Evolutionary conservation across 2,329 filamentous ascomycete genomes (phyloP), one percentile per base, ranked within the genome.

Genomic region (Colletotrichum australisinense): DNA sequence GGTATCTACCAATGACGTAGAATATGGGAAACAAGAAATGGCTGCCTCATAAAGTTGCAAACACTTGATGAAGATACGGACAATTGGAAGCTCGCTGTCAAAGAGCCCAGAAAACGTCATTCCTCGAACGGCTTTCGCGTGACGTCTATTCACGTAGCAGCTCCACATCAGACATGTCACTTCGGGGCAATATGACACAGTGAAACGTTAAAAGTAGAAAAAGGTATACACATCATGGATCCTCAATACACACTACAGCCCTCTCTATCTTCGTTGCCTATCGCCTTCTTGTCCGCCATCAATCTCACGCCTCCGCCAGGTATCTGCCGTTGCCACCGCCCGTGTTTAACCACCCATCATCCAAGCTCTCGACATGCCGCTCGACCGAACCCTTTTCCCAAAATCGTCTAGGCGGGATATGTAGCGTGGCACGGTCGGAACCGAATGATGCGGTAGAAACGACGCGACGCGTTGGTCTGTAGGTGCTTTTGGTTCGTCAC

Each of bases 1-100:
- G 93, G 93, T 0, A 81, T 90, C 24, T 90, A 89, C 74, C 80
- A 77, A n/a, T 83, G 80, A 55, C n/a, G 11, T 12, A 42, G 14
- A 32, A 35, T 19, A 14, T 46, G 8, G 19, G 8, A 53, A 42
- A 32, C 26, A 12, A 1, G 24, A 49, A 46, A 16, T 60, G 12
- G 14, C 35, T 38, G 16, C 35, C 30, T 32, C 30, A 35, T 26
- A 30, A 65, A 62, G 26, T 65, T 32, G 42, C 65, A 65, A 56
- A 73, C 32, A 70, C 67, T 65, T 70, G 60, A 56, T 73, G 32
- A 14, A 60, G 42, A 46, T 8, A 4, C 19, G 19, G 3, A 46
- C 6, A n/a, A 19, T 46, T 46, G 7, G 5, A 46, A 46, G 7
- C 0, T 46, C 42, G 1, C 5, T 6, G 12, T 16, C 35, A 16